phyloP scores from a whole-genome alignment of 75 land plant species.

The Larix kaempferi region DNA sequence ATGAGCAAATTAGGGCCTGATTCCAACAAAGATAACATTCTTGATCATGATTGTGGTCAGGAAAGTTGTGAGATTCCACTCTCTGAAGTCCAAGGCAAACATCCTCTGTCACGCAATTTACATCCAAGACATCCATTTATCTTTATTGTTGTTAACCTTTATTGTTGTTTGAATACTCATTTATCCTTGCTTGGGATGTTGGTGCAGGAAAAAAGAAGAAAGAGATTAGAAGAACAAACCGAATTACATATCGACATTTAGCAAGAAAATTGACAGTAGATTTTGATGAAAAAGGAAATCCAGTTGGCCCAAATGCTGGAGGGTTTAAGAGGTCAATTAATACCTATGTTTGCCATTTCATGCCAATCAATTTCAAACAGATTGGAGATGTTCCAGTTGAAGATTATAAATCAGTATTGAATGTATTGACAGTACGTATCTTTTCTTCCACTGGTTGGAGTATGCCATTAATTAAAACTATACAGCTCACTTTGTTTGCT shows the following conservation, averaged over 20 bases:
- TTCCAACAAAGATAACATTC: conserved; percentile 15
- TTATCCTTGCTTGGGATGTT: neutral
- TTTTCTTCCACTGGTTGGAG: neutral
- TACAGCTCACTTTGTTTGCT: too few species aligned
- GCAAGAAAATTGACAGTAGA: conserved; percentile 20
- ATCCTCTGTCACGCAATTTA: neutral
- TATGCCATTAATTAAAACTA: neutral
- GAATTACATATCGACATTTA: conserved; percentile 11
- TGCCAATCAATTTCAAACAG: conserved; percentile 21
- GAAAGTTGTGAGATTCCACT: conserved; percentile 7
- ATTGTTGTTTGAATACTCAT: neutral
- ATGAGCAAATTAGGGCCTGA: conserved; percentile 12
- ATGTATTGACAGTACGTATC: conserved; percentile 17
- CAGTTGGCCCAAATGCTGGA: conserved; percentile 21
- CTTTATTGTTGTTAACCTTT: neutral
- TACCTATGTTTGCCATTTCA: conserved; percentile 21
- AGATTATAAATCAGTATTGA: conserved; percentile 25
- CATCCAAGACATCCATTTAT: neutral
- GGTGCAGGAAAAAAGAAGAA: conserved; percentile 10
- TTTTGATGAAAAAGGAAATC: conserved; percentile 29
- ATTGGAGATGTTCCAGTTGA: conserved; percentile 30
- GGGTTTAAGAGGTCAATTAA: conserved; percentile 27
- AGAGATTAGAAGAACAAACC: conserved; percentile 7
- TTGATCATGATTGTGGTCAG: neutral
- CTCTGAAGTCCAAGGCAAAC: conserved; percentile 9